Base-by-base conservation (phyloP, 73 alveolate species). In the Paramecium bursaria region DNA sequence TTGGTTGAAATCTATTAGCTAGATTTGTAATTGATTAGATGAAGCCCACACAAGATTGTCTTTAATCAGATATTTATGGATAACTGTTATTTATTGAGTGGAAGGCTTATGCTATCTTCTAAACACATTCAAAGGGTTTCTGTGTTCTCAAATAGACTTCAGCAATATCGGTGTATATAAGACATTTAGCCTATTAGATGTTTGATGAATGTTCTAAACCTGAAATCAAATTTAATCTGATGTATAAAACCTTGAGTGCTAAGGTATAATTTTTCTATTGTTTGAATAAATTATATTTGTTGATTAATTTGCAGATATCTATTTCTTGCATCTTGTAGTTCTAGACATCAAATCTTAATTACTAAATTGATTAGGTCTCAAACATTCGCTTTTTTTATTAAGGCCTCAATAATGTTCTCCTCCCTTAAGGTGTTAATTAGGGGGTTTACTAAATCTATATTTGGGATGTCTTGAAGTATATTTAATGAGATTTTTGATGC, bases 211-310 rank as follows among this genome's bases (percentile, higher is more conserved):
- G 82, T 35, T 67, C 53, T 3, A 67, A 57, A 39, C 82, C 82
- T 14, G 33, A 53, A 5, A 67, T 42, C 7, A 67, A 47, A 47
- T 67, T 67, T 67, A 67, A 47, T 35, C 82, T 53, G 19, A 67
- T 67, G 44, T 67, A 57, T 39, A 67, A 57, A 17, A 67, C 82
- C 44, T 67, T 67, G 2, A 67, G 33, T 14, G 82, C 82, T 47
- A 67, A 67, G 15, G n/a, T 6, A 47, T 67, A 67, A 13, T 67
- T 67, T 17, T 42, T 21, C 55, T 67, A 27, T 7, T 39, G 30
- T 67, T 67, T 67, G 57, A 67, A 67, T 22, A 67, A 21, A 42
- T 67, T 67, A 67, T 39, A 67, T 67, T 67, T 67, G 33, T 67
- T 67, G 46, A 67, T 57, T 13, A 67, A 19, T 67, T 67, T 67